Evolutionary conservation across 2,329 filamentous ascomycete genomes (phyloP), one percentile per base, ranked within the genome.

Genomic region (Ceratocystis huliohia): DNA sequence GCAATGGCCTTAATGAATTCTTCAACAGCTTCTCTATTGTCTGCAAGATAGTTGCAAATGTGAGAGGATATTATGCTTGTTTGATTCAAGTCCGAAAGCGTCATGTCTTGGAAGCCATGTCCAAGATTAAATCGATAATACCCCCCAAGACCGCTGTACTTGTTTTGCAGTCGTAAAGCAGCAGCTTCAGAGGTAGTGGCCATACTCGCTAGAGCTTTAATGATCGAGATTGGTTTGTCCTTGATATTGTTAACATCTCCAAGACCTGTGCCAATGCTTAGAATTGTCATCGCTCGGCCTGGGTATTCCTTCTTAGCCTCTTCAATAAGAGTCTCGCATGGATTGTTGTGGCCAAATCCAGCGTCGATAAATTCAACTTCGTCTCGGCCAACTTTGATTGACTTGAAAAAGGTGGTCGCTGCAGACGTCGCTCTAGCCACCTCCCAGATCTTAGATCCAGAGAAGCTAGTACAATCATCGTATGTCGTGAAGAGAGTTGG

Each of bases 341-440:
- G 73, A 57, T 75, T 75, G 65, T 75, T 75, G 46, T 72, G 69
- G 1, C 72, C 72, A 25, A 75, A 71, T 0, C 69, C 73, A 1
- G 71, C 72, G 59, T 74, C 73, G 28, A 75, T 69, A 33, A 73
- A 74, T 20, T 72, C 71, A 2, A 72, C 65, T 6, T 65, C 67
- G 10, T 73, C 70, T 10, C 71, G 69, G 30, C 72, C 72, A 7
- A 73, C 15, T 28, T 69, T 65, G 37, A 73, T 72, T 5, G 73
- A 68, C 50, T 74, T 71, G 68, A 75, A 75, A 65, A 73, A 74
- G 0, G 71, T 71, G 0, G 71, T 70, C 2, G 72, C 72, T 2
- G 72, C 72, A 1, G 71, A 73, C 15, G 71, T 73, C 1, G 72
- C 72, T 2, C 72, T 70, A 7, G 72, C 74, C 2, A 72, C 69